Evolutionary conservation across 2,329 filamentous ascomycete species (phyloP).

Genomic region (Catunica adiposa): DNA sequence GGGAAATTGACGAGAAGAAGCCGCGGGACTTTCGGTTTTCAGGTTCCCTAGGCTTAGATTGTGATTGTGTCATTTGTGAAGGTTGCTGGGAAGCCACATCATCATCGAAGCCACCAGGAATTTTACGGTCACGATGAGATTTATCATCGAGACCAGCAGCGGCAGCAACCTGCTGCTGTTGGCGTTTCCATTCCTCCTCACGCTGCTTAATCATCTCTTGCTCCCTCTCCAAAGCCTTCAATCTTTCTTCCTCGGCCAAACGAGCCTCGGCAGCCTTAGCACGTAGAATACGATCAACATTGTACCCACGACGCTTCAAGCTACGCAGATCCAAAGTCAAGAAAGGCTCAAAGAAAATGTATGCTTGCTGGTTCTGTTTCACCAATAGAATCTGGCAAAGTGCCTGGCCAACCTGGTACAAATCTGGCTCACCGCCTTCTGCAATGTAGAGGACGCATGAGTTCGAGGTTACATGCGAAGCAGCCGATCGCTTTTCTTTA

Average conservation of each 20-base stretch:
- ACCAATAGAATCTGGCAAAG: conserved; percentile 66
- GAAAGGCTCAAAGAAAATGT: conserved; percentile 80
- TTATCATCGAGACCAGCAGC: conserved; percentile 12
- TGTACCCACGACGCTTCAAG: conserved; percentile 77
- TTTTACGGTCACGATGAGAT: conserved; percentile 17
- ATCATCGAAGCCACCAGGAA: conserved; percentile 13
- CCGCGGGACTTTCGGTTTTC: conserved; percentile 31
- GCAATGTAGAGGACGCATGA: conserved; percentile 62
- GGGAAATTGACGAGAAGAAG: conserved; percentile 52
- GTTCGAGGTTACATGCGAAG: conserved; percentile 36
- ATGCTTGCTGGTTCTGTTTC: conserved; percentile 74
- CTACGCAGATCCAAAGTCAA: conserved; percentile 70
- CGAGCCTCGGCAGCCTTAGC: conserved; percentile 76
- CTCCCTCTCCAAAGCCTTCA: conserved; percentile 58
- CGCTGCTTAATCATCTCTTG: conserved; percentile 46
- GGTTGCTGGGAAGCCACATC: neutral
- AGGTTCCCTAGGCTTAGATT: conserved; percentile 20
- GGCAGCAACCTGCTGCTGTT: conserved; percentile 20
- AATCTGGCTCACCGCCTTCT: conserved; percentile 49
- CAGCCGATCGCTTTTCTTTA: conserved; percentile 60
- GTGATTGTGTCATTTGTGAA: neutral
- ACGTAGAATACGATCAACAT: conserved; percentile 83
- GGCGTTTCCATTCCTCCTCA: conserved; percentile 29
- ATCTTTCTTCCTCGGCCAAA: conserved; percentile 68
- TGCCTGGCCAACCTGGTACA: conserved; percentile 84